These are phyloP conservation scores for Metschnikowia bowlesiae DNA, from an alignment of 805 yeast species.

Conservation along the genomic window DNA sequence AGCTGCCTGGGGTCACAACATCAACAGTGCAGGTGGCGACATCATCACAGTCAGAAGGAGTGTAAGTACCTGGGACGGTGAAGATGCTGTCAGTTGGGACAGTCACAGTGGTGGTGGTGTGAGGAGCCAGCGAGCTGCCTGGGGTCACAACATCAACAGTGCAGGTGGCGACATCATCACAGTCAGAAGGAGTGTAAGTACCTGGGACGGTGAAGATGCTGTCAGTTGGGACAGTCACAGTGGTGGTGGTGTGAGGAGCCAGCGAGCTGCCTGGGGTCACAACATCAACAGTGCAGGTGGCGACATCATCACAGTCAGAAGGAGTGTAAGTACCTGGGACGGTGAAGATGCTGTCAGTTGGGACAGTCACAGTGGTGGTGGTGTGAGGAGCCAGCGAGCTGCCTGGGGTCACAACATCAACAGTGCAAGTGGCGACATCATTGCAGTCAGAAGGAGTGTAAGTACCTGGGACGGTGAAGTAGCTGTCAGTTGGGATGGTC, in stretches of 20 bases:
- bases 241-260: conserved; percentile 1
- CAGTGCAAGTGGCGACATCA: conserved; percentile 1
- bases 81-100: no score
- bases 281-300: conserved; percentile 1
- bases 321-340: conserved; percentile 2
- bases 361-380: not conserved
- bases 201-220: not conserved
- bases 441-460: conserved; percentile 1
- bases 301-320: not conserved
- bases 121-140: not conserved
- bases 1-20: no score
- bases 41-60: not conserved
- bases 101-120: no score
- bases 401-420: not conserved
- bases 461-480: not conserved
- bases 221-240: not conserved
- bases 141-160: conserved; percentile 1
- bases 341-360: not conserved
- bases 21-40: conserved; percentile 1
- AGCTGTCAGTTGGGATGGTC: not conserved
- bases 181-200: conserved; percentile 2
- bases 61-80: no score
- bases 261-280: not conserved
- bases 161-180: not conserved
- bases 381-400: not conserved